These are phyloP conservation scores for Alternaria postmessia DNA, from an alignment of 2,329 filamentous ascomycete species.

Conservation along the genomic window DNA sequence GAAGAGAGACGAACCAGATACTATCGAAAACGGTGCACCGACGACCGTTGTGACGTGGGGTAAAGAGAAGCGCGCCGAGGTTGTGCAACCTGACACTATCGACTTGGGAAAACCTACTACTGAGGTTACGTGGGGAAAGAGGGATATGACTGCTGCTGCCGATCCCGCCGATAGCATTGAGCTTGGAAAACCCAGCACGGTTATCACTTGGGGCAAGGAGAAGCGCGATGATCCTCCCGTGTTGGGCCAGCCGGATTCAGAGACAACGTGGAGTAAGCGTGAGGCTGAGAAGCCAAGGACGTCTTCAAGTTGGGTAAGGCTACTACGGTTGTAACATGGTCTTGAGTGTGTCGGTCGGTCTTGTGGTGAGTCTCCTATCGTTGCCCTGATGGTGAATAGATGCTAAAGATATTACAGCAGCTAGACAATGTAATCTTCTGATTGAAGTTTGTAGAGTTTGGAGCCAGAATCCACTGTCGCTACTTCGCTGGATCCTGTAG, in stretches of 20 bases:
- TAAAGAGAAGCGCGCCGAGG: slow-evolving; percentile 1
- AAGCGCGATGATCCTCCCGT: slow-evolving; percentile 19
- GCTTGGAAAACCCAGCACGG: slow-evolving; percentile 3
- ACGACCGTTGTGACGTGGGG: slow-evolving; percentile 3
- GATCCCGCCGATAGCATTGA: slow-evolving; percentile 15
- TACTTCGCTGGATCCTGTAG: neutral
- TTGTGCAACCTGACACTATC: neutral
- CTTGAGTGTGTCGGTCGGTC: neutral
- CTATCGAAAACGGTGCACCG: neutral
- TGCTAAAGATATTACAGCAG: neutral
- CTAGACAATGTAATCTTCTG: neutral
- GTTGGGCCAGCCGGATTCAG: slow-evolving; percentile 15
- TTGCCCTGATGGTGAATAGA: neutral
- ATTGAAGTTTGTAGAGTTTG: neutral
- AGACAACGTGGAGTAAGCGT: slow-evolving; percentile 32
- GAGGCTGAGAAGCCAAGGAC: slow-evolving; percentile 16
- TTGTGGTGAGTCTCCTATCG: no score
- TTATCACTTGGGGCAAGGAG: slow-evolving; percentile 15
- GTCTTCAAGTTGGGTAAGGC: slow-evolving; percentile 24
- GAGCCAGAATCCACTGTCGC: neutral
- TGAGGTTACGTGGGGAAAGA: slow-evolving; percentile 20
- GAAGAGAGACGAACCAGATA: slow-evolving; percentile 2
- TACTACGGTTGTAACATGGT: slow-evolving; percentile 29
- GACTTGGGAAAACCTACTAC: neutral
- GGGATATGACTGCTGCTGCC: neutral